Conservation (phyloP, 169 alveolate genomes). For the Ichthyophthirius multifiliis region DNA sequence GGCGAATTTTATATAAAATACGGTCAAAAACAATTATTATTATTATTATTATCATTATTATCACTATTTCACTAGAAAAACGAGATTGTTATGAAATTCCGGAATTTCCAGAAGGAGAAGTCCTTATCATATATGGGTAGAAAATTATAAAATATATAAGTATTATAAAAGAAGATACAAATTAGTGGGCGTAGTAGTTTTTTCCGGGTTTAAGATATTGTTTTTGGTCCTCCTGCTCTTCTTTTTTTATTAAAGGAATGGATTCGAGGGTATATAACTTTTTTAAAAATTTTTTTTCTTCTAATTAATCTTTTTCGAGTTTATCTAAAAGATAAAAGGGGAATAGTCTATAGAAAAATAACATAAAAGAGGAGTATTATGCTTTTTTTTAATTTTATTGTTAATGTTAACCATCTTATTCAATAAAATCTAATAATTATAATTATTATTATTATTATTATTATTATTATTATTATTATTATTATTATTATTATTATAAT, state of each 20-base stretch:
- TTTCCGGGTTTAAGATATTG: conserved; percentile 50
- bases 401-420: neutral
- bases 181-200: conserved; percentile 37
- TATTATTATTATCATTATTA: conserved; percentile 20
- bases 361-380: neutral
- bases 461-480: too few relatives aligned
- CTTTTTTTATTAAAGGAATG: neutral
- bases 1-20: conserved; percentile 45
- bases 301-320: neutral
- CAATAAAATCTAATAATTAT: neutral
- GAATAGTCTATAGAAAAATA: conserved; percentile 14
- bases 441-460: neutral
- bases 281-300: neutral
- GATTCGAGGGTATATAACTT: too few relatives aligned
- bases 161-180: conserved; percentile 34
- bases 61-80: conserved; percentile 40
- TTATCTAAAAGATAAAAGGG: neutral
- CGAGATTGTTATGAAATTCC: conserved; percentile 22
- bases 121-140: conserved; percentile 41
- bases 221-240: conserved; percentile 5
- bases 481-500: too few relatives aligned
- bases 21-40: conserved; percentile 48
- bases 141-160: conserved; percentile 43
- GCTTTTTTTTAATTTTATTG: conserved; percentile 2
- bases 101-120: conserved; percentile 19